Evolutionary conservation across 2,329 filamentous ascomycete genomes (phyloP), one percentile per base, ranked within the genome.

Genomic region (Tolypocladium sp.): DNA sequence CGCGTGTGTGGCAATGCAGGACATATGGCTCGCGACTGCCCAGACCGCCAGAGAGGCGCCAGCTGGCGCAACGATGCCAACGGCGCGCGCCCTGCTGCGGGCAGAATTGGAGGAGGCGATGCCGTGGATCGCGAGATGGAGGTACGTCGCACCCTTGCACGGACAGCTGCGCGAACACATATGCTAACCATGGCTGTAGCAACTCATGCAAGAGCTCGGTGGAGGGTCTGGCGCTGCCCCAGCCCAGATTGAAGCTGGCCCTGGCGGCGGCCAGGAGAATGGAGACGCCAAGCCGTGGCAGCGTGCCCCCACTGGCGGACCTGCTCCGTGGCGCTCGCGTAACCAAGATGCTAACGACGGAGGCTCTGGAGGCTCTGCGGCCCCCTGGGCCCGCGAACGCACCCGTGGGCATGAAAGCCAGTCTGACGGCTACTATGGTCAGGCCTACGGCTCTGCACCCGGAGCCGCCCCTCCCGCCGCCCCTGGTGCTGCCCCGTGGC

Each of bases 11-110:
- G 94, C 66, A 97, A 97, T 72, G 92, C 94, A 64, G 94, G 94
- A 25, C 94, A 99, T 69, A 97, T 99, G 92, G 94, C 92, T 66
- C 88, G 93, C 67, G 94, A 99, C 77, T 99, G 94, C 83, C 92
- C 93, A 53, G 94, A 99, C 70, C 84, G 94, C 71, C 90, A 94
- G 78, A 87, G 90, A 71, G 94, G 94, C 68, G 86, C 88, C 53
- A 92, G 90, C 74, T 97, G 91, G 91, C 92, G 94, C 69, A 96
- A 96, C 70, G 86, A 90, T 41, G 59, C 30, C 67, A 83, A 83
- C 60, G 77, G 77, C 57, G 75, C 74, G 12, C 78, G 75, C 62
- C 76, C 78, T 61, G 79, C 82, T 67, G 84, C 83, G 72, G 87
- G 85, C 67, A 84, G 82, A 63, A 84, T 92, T 70, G 89, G 88